Percentiles rank a stretch among this genome's conserved stretches.
phyloP scores from a whole-genome alignment of 352 stramenopile genomes.

The Pythium periplocum region DNA sequence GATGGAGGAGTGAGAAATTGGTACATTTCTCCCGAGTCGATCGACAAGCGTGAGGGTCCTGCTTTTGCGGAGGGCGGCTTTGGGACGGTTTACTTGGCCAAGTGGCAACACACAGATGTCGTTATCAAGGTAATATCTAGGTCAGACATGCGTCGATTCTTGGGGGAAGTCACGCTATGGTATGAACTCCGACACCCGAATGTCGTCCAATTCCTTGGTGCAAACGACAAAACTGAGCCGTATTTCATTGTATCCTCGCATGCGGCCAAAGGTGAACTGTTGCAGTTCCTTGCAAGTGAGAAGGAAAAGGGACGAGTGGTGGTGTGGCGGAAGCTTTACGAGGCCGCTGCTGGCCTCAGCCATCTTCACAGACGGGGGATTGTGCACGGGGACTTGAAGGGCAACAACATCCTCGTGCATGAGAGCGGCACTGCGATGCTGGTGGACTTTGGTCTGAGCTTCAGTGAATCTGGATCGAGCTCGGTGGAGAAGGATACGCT shows the following conservation, averaged over 20 bases:
- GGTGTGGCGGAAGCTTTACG: conserved; percentile 10
- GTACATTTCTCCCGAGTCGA: no score
- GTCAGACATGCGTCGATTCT: conserved; percentile 6
- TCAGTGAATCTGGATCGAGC: neutral
- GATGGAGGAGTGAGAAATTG: no score
- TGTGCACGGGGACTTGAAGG: conserved; percentile 21
- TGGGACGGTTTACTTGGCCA: conserved; percentile 14
- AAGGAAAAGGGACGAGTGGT: conserved; percentile 1
- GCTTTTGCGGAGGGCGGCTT: conserved; percentile 2
- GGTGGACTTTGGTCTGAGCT: conserved; percentile 23
- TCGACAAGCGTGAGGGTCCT: neutral
- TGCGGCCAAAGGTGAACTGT: conserved; percentile 11
- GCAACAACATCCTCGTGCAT: conserved; percentile 26
- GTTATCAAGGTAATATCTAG: conserved; percentile 12
- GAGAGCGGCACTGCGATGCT: conserved; percentile 19
- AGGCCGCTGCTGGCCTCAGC: conserved; percentile 13
- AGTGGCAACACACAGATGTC: conserved; percentile 9
- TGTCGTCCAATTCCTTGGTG: conserved; percentile 16
- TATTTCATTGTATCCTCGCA: conserved; percentile 19
- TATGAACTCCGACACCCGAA: conserved; percentile 10
- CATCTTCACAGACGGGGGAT: conserved; percentile 16
- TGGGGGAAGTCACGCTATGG: conserved; percentile 17
- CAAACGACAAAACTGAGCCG: conserved; percentile 10
- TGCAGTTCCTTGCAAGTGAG: conserved; percentile 8
- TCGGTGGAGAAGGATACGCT: neutral